A percentile compares a stretch with the other conserved stretches of the same genome.
Conservation (phyloP, 1,284 basidiomycete species). For the Puccinia sorghi region DNA sequence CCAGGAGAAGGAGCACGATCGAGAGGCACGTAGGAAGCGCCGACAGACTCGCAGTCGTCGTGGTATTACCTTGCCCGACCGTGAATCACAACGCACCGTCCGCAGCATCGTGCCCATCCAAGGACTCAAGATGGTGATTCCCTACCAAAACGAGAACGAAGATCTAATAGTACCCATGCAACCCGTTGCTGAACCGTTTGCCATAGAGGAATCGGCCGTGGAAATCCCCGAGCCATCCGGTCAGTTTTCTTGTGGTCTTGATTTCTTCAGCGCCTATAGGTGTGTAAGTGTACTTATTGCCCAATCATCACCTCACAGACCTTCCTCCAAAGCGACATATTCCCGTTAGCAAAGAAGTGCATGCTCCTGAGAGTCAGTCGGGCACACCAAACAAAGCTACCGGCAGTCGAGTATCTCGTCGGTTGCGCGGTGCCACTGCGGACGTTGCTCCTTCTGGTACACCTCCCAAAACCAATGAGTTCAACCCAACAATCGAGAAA, state of each 20-base stretch:
- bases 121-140: constrained; percentile 64
- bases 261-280: not conserved
- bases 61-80: constrained; percentile 85
- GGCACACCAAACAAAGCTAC: constrained; percentile 44
- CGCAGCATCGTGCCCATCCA: constrained; percentile 65
- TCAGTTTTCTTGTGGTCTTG: constrained; percentile 57
- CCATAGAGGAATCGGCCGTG: constrained; percentile 64
- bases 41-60: constrained; percentile 83
- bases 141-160: constrained; percentile 52
- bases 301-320: not conserved
- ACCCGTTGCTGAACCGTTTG: constrained; percentile 67
- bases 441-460: constrained; percentile 36
- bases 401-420: constrained; percentile 36
- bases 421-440: constrained; percentile 46
- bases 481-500: constrained; percentile 10
- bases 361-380: constrained; percentile 26
- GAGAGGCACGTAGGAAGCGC: constrained; percentile 80
- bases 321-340: constrained; percentile 16
- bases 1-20: constrained; percentile 88
- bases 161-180: constrained; percentile 60
- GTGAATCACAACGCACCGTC: constrained; percentile 87
- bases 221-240: constrained; percentile 82
- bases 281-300: not conserved
- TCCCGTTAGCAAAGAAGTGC: constrained; percentile 23
- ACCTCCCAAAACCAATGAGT: constrained; percentile 24